phyloP scores from a whole-genome alignment of 305 asterid species.

The Solanum hybrid region DNA sequence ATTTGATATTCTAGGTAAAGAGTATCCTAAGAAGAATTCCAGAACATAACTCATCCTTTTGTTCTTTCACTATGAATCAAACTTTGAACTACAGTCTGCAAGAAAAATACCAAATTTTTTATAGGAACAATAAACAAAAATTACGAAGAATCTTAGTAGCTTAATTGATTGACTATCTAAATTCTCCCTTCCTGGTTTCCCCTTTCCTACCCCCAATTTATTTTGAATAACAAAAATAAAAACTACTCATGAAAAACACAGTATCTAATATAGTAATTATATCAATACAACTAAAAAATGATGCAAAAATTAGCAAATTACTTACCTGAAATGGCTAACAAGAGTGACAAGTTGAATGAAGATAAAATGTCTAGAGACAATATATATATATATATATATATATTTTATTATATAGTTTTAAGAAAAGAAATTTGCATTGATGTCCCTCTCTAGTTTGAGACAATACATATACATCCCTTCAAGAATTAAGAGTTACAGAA shows the following conservation, averaged over 20 bases:
- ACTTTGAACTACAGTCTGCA: not conserved
- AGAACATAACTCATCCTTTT: slow-evolving; percentile 34
- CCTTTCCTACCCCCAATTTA: not conserved
- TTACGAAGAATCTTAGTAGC: not conserved
- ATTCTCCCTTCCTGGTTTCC: not conserved
- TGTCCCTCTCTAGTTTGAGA: not conserved
- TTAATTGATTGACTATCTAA: not conserved
- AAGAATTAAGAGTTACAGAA: not conserved
- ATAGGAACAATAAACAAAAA: not conserved
- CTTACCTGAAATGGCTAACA: not conserved
- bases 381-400: not conserved
- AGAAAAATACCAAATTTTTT: not conserved
- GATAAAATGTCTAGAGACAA: not conserved
- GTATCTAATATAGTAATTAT: not conserved
- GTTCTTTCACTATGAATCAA: not conserved
- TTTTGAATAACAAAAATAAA: too few relatives aligned
- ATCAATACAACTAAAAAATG: not conserved
- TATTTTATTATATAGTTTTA: not conserved
- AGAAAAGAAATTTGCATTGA: not conserved
- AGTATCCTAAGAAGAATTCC: slow-evolving; percentile 17
- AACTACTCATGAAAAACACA: not conserved
- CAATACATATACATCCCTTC: not conserved
- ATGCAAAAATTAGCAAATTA: not conserved
- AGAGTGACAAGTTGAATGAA: not conserved
- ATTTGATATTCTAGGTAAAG: slow-evolving; percentile 8